phyloP scores from a whole-genome alignment of 108 stramenopile species.

The Nannochloropsis gaditana region DNA sequence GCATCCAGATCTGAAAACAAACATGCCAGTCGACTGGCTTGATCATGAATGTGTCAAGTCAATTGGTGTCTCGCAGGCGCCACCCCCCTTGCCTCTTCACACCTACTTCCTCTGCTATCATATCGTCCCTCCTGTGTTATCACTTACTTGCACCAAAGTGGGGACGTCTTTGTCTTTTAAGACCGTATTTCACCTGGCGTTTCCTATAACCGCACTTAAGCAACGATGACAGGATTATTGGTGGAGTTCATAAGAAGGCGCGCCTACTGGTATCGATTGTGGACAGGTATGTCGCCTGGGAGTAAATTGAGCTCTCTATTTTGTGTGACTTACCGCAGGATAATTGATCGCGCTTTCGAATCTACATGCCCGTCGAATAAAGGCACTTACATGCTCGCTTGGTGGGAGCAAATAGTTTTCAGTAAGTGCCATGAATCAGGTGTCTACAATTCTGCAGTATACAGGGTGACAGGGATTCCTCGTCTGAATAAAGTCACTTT shows the following conservation, averaged over 20 bases:
- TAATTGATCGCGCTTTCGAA: neutral
- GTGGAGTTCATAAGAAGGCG: neutral
- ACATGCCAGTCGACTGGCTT: neutral
- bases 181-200: too few species aligned
- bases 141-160: too few species aligned
- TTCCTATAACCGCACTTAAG: too few species aligned
- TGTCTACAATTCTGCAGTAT: neutral
- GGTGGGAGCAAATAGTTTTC: constrained; percentile 18
- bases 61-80: too few species aligned
- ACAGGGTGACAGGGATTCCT: neutral
- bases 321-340: neutral
- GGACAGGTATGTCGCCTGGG: neutral
- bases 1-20: neutral
- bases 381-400: constrained; percentile 11
- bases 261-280: constrained; percentile 1
- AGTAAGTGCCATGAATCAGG: neutral
- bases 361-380: neutral
- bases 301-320: neutral
- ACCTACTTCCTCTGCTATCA: too few species aligned
- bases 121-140: too few species aligned
- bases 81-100: too few species aligned
- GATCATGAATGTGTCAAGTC: too few species aligned
- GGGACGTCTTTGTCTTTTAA: too few species aligned
- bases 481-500: neutral
- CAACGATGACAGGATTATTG: neutral